These are phyloP conservation scores for Taiwanofungus camphoratus DNA, from an alignment of 1,284 basidiomycete genomes.

Conservation along the genomic window DNA sequence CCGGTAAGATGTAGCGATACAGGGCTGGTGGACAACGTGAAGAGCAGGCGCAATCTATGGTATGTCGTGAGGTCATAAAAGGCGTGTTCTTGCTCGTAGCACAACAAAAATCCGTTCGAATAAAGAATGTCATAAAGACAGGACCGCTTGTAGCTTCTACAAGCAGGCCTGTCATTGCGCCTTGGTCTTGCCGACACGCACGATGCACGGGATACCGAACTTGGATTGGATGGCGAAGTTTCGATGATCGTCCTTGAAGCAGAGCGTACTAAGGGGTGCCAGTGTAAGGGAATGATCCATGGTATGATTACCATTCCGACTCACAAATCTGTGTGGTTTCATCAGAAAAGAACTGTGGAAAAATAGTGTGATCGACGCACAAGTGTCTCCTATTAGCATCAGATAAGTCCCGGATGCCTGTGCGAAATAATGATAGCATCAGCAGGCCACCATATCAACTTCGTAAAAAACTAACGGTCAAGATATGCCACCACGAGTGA, in stretches of 20 bases:
- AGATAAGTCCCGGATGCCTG: slow-evolving; percentile 56
- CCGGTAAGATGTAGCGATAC: slow-evolving; percentile 2
- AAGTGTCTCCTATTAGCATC: slow-evolving; percentile 55
- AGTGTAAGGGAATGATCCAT: not conserved
- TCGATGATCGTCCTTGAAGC: slow-evolving; percentile 51
- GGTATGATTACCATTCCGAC: slow-evolving; percentile 15
- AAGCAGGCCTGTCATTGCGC: slow-evolving; percentile 11
- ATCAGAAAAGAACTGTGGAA: slow-evolving; percentile 2
- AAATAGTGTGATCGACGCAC: slow-evolving; percentile 32
- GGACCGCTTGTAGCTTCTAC: too few relatives aligned
- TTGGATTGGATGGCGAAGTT: slow-evolving; percentile 38
- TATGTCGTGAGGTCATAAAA: not conserved
- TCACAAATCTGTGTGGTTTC: slow-evolving; percentile 39
- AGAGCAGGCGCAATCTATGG: not conserved
- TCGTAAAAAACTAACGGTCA: slow-evolving; percentile 40
- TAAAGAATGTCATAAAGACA: too few relatives aligned
- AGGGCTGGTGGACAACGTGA: not conserved
- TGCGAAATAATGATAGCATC: not conserved
- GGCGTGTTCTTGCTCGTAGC: not conserved
- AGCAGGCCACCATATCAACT: not conserved
- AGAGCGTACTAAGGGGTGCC: slow-evolving; percentile 38
- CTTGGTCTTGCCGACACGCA: slow-evolving; percentile 20
- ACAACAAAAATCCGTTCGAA: too few relatives aligned
- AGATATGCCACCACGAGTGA: slow-evolving; percentile 69
- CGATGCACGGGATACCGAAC: slow-evolving; percentile 38